Conservation (phyloP, 1,284 basidiomycete genomes). For the Ustilago xerochloae region DNA sequence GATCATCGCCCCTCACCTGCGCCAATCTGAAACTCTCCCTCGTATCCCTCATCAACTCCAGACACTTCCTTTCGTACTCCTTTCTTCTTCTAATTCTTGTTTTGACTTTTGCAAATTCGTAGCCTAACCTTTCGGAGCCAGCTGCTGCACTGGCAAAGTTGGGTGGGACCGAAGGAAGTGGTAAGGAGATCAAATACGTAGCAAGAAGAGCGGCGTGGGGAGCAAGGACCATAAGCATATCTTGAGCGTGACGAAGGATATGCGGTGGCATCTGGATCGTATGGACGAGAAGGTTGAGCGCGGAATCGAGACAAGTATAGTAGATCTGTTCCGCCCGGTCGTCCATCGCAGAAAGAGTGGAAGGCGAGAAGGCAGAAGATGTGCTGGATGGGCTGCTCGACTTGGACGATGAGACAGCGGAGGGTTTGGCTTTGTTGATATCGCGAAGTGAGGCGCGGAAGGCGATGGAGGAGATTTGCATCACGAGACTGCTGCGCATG, state of each 20-base stretch:
- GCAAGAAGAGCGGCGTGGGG: conserved; percentile 50
- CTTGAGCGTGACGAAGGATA: conserved; percentile 46
- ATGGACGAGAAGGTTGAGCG: conserved; percentile 39
- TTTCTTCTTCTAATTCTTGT: conserved; percentile 39
- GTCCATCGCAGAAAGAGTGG: conserved; percentile 35
- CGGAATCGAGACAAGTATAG: conserved; percentile 47
- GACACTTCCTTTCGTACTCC: conserved; percentile 49
- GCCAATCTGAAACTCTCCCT: conserved; percentile 34
- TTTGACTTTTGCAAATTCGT: conserved; percentile 39
- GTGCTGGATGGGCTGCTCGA: conserved; percentile 4
- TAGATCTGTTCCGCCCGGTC: conserved; percentile 49
- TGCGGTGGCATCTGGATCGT: conserved; percentile 35
- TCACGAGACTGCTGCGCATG: conserved; percentile 46
- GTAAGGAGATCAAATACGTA: conserved; percentile 47
- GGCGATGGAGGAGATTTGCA: conserved; percentile 51
- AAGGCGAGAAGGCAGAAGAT: conserved; percentile 25
- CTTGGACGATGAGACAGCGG: conserved; percentile 1
- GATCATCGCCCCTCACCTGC: conserved; percentile 33
- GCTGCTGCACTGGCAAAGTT: conserved; percentile 19
- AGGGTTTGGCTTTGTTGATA: conserved; percentile 45
- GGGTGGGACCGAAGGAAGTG: conserved; percentile 28
- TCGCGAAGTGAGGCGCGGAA: conserved; percentile 45
- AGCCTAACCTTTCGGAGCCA: conserved; percentile 12
- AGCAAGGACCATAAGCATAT: conserved; percentile 52
- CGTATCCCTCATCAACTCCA: conserved; percentile 46